Percentiles rank a stretch among this genome's conserved stretches.
Evolutionary conservation across 2,329 filamentous ascomycete species (phyloP).

Genomic region (Ophiocordyceps camponoti-leonardi): DNA sequence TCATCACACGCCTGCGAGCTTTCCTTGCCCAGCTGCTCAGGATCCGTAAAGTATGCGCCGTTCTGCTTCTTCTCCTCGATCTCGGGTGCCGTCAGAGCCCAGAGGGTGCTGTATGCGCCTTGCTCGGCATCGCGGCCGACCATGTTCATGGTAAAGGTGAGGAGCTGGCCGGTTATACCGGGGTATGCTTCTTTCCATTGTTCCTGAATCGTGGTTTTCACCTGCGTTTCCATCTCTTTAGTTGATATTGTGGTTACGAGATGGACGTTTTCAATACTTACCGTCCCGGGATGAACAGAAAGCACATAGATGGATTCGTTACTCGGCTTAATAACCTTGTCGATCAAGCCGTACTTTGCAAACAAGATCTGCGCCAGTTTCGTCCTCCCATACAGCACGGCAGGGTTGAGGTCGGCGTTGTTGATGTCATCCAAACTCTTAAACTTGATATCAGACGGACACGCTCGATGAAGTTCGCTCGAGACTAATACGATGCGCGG

Average conservation of each 20-base stretch:
- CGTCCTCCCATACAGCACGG: conserved; percentile 20
- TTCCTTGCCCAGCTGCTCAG: conserved; percentile 19
- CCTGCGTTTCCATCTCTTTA: conserved; percentile 9
- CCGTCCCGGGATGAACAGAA: conserved; percentile 22
- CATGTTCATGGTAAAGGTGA: conserved; percentile 16
- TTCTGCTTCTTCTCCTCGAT: conserved; percentile 24
- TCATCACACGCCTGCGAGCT: conserved; percentile 19
- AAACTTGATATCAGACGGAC: conserved; percentile 19
- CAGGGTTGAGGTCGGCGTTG: conserved; percentile 13
- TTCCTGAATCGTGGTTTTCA: conserved; percentile 25
- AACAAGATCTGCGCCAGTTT: conserved; percentile 25
- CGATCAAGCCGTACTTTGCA: conserved; percentile 21
- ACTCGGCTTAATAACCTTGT: conserved; percentile 23
- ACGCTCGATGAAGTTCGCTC: conserved; percentile 21
- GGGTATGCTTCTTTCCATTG: conserved; percentile 28
- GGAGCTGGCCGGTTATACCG: conserved; percentile 18
- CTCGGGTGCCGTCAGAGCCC: conserved; percentile 21
- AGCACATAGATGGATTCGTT: conserved; percentile 21
- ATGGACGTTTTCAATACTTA: conserved; percentile 5
- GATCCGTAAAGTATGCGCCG: conserved; percentile 23
- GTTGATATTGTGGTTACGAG: not conserved
- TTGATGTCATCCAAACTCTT: conserved; percentile 24
- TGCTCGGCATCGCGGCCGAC: conserved; percentile 20
- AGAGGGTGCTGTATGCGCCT: conserved; percentile 24
- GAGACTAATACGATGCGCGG: conserved; percentile 23